Evolutionary conservation across 805 yeast species (phyloP).

Genomic region (Candida khao-thaluensis): DNA sequence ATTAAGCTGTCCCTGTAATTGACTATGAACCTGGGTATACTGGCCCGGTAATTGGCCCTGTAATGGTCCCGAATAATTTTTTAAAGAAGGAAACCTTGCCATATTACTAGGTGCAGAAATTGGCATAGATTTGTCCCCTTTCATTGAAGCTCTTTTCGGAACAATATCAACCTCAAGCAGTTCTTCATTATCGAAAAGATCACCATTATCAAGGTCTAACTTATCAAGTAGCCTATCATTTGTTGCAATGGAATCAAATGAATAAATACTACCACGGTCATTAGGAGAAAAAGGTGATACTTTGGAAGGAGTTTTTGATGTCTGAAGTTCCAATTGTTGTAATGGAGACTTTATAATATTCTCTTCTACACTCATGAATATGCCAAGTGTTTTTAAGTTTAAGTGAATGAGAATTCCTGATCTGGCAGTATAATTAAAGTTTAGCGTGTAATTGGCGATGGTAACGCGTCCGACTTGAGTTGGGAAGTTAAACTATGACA

Average conservation of each 20-base stretch:
- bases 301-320: slow-evolving; percentile 16
- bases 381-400: too few relatives aligned
- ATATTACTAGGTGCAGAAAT: slow-evolving; percentile 2
- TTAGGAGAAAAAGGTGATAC: slow-evolving; percentile 4
- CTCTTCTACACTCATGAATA: not conserved
- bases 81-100: slow-evolving; percentile 6
- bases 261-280: slow-evolving; percentile 40
- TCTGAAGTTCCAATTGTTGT: slow-evolving; percentile 22
- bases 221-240: slow-evolving; percentile 42
- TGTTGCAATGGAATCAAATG: slow-evolving; percentile 45
- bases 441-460: too few relatives aligned
- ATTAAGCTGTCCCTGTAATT: not conserved
- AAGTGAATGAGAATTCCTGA: too few relatives aligned
- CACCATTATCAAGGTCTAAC: slow-evolving; percentile 28
- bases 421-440: too few relatives aligned
- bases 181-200: slow-evolving; percentile 18
- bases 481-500: too few relatives aligned
- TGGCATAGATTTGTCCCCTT: not conserved
- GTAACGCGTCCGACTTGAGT: too few relatives aligned
- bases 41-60: not conserved
- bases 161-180: not conserved
- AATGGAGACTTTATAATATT: slow-evolving; percentile 18
- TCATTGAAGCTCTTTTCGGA: not conserved
- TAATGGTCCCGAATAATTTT: not conserved
- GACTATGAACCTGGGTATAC: not conserved